Conservation (phyloP, 176 grass and related monocot species). For the Eragrostis nindensis region DNA sequence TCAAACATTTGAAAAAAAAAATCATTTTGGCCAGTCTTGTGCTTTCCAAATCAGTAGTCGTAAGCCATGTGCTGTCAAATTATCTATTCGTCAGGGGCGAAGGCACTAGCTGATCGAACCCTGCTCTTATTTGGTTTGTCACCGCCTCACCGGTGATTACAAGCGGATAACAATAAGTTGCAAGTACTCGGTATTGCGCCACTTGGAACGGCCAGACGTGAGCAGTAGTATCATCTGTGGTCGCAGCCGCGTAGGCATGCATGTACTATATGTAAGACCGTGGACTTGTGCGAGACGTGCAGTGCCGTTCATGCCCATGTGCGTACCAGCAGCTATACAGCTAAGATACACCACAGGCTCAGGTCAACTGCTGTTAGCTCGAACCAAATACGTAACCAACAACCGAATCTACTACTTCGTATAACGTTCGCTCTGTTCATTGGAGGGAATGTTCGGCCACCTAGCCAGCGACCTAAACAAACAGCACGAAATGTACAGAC, state of each 20-base stretch:
- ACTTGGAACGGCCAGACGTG: conserved; percentile 10
- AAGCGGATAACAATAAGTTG: conserved; percentile 42
- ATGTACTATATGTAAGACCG: not conserved
- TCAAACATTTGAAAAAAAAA: not conserved
- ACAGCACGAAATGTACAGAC: not conserved
- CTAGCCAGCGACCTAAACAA: not conserved
- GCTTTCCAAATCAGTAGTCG: not conserved
- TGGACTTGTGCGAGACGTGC: conserved; percentile 38
- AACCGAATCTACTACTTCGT: not conserved
- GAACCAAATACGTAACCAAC: conserved; percentile 9
- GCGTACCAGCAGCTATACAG: conserved; percentile 37
- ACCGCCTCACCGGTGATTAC: conserved; percentile 25
- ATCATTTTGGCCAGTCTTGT: not conserved
- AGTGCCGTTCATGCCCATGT: conserved; percentile 42
- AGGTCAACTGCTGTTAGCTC: conserved; percentile 51
- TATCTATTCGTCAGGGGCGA: not conserved
- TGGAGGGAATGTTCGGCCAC: conserved; percentile 44
- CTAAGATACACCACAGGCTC: not conserved
- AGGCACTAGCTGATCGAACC: not conserved
- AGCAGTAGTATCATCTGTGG: conserved; percentile 18
- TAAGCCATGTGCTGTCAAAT: not conserved
- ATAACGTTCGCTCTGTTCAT: conserved; percentile 23
- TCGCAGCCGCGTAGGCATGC: conserved; percentile 16
- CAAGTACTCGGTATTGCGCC: conserved; percentile 30
- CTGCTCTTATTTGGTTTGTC: not conserved